Evolutionary conservation across 148 eudicot species (phyloP), one percentile per base, ranked within the genome.

Genomic region (Heliamphora exappendiculata): DNA sequence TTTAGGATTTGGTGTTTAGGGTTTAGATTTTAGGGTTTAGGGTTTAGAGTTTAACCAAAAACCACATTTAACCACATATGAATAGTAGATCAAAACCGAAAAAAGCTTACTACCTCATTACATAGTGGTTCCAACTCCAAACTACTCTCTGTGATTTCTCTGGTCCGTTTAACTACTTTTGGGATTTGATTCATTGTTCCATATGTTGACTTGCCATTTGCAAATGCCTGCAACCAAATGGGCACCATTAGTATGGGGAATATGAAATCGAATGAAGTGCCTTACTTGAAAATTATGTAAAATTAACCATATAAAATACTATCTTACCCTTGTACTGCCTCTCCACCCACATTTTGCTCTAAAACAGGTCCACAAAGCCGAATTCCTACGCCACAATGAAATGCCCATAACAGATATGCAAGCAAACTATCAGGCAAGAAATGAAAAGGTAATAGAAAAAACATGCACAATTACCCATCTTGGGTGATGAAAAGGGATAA

Each of bases 261-360:
- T 3, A 12, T 14, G 28, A 36, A 59, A 39, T 45, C 22, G 59
- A 54, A 28, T 29, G 59, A 50, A 60, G 16, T 20, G 26, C 28
- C 9, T 47, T 4, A 50, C 5, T 33, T 14, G 53, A 22, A 45
- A 64, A 36, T 19, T 9, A 36, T 2, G 19, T 49, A 24, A 70
- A 37, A 71, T 42, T 11, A 34, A 66, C 14, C 39, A 72, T 66
- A 64, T 28, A 24, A 9, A 39, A 66, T 2, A 29, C 20, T 12
- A 44, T 67, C 17, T 59, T 79, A 90, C 93, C 77, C 71, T 81
- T 59, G 87, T 80, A 78, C 67, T 78, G 76, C 97, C 97, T 66
- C 59, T 85, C 97, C 97, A 92, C 57, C 94, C 94, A 82, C 97
- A 92, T 79, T 85, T 92, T 55, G 84, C 93, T 65, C 94, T 86